Evolutionary conservation across 2,329 filamentous ascomycete genomes (phyloP).

Genomic region (Blastomyces parvus): DNA sequence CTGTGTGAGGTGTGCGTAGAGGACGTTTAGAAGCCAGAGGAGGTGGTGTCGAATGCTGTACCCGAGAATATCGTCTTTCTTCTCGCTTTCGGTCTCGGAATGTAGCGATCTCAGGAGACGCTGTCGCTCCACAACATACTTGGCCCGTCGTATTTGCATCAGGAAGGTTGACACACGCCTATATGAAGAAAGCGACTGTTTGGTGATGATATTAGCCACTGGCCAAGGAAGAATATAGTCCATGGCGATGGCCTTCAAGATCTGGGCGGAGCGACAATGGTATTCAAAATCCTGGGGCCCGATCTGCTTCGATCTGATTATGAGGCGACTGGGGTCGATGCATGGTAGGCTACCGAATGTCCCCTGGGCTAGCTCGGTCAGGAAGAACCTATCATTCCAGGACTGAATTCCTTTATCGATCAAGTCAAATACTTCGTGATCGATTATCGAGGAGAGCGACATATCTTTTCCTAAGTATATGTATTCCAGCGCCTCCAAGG

Average conservation of each 20-base stretch:
- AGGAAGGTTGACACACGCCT: constrained; percentile 65
- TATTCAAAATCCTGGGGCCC: constrained; percentile 37
- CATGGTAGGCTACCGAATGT: constrained; percentile 49
- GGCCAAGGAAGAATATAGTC: constrained; percentile 59
- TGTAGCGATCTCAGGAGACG: constrained; percentile 34
- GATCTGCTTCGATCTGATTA: constrained; percentile 44
- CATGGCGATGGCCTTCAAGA: constrained; percentile 55
- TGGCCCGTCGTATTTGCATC: constrained; percentile 65
- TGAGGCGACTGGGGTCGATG: constrained; percentile 54
- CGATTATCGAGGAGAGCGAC: constrained; percentile 55
- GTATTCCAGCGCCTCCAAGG: constrained; percentile 57
- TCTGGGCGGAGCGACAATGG: constrained; percentile 50
- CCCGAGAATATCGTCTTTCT: constrained; percentile 29
- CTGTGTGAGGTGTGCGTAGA: constrained; percentile 68
- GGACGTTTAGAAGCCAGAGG: constrained; percentile 64
- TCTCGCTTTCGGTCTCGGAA: constrained; percentile 34
- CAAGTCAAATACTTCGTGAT: constrained; percentile 61
- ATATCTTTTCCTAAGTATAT: constrained; percentile 74
- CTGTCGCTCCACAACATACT: constrained; percentile 52
- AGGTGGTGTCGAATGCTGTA: constrained; percentile 55
- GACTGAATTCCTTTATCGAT: constrained; percentile 51
- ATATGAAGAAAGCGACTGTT: constrained; percentile 55
- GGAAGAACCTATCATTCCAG: constrained; percentile 74
- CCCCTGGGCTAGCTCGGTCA: constrained; percentile 68
- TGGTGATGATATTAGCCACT: constrained; percentile 61